Base-by-base conservation (phyloP, 768 basidiomycete species). In the Boletales sp. region DNA sequence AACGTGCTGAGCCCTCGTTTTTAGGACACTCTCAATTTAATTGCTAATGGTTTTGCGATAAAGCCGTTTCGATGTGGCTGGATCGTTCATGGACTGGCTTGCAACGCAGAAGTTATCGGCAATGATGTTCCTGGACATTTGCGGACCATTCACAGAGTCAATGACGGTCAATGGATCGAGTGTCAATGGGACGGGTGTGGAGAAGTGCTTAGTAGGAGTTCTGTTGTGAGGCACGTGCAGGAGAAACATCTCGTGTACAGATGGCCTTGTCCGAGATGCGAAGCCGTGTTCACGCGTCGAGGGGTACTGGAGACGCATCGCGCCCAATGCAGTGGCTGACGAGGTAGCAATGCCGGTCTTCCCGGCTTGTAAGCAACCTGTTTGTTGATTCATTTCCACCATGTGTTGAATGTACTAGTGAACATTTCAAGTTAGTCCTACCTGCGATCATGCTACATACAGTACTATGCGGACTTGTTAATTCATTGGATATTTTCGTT, bases 251-350 rank as follows among this genome's bases (percentile, higher is more conserved):
- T 68, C 6, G 46, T 21, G 14, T 56, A 50, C 33, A 38, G 37
- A 1, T 64, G 67, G 62, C 55, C 64, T 0, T 66, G 65, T 21
- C 51, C 59, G 1, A 54, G 9, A 3, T 66, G 65, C 13, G 8
- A 6, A 3, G 3, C 30, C 1, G 1, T 46, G 1, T 66, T 62
- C 46, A 68, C 52, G 1, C 67, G 65, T 5, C 41, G 53, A 32
- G 51, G 56, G 2, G 53, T 50, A 1, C 48, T 68, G 59, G 49
- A 56, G 0, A 0, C 19, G 1, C 66, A 68, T 17, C 55, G 54
- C 28, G 15, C 11, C 10, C 10, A 2, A 2, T 65, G 64, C 36
- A 13, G 6, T 4, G 28, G 30, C 39, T 52, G 31, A 53, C 8
- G 32, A 34, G 34, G 25, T 6, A 28, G 25, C 25, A 28, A 5